A percentile compares a stretch with the other conserved stretches of the same genome.
These are phyloP conservation scores for Rhodotorula mucilaginosa DNA, from an alignment of 1,284 basidiomycete species.

Conservation along the genomic window DNA sequence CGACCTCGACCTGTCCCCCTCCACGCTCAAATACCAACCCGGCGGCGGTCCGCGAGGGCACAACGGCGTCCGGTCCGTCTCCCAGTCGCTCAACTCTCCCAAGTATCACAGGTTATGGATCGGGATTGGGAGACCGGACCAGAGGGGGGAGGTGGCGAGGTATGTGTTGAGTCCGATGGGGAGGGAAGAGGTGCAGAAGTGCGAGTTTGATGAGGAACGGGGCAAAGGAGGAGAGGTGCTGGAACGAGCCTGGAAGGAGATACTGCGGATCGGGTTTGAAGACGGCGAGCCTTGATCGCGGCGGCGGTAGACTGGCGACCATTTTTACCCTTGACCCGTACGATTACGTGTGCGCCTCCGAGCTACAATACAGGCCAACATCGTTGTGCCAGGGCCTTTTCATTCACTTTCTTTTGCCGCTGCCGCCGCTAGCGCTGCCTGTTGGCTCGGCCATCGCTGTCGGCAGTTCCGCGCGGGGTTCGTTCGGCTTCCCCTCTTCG, in stretches of 20 bases:
- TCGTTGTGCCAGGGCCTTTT: too few relatives aligned
- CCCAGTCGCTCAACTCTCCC: conserved; percentile 2
- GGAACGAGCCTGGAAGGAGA: conserved; percentile 22
- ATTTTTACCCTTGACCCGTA: too few relatives aligned
- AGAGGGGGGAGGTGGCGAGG: conserved; percentile 15
- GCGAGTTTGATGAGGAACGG: conserved; percentile 19
- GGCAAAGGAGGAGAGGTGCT: conserved; percentile 11
- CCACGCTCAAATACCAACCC: conserved; percentile 12
- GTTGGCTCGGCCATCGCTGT: too few relatives aligned
- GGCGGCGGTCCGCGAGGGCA: conserved; percentile 21
- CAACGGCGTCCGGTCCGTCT: conserved; percentile 30
- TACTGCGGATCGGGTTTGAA: conserved; percentile 22
- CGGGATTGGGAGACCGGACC: conserved; percentile 37
- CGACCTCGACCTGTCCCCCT: conserved; percentile 28
- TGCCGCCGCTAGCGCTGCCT: too few relatives aligned
- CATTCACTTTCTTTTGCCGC: too few relatives aligned
- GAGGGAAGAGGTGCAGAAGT: conserved; percentile 14
- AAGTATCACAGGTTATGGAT: conserved; percentile 28
- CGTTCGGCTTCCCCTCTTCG: too few relatives aligned
- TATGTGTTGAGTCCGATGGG: conserved; percentile 28
- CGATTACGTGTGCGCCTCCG: too few relatives aligned
- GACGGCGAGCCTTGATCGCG: neutral
- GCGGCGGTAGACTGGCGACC: neutral
- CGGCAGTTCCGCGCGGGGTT: too few relatives aligned
- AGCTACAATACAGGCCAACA: too few relatives aligned